Base-by-base conservation (phyloP, 257 asterid species). In the Jacaranda mimosifolia region DNA sequence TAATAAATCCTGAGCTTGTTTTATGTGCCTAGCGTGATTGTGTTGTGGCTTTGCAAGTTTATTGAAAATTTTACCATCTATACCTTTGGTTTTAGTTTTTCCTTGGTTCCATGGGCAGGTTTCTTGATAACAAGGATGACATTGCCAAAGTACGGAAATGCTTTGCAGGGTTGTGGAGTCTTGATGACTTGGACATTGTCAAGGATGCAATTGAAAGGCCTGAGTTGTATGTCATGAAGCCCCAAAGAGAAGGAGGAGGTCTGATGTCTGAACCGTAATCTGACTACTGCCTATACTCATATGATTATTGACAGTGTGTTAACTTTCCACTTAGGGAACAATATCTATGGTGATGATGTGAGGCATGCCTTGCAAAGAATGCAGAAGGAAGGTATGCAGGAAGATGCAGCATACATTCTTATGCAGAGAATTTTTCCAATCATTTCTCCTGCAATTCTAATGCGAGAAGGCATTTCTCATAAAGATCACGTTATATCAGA, bases 161-260 rank as follows among this genome's bases (percentile, higher is more conserved):
- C 88, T 95, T 95, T 89, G 98, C 99, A 13, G 98, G 99, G 40
- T 80, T 95, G 76, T 95, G 99, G 99, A 89, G 97, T 83, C 83
- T 95, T 75, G 97, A 93, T 66, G 96, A 93, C 77, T 67, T 85
- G 3, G 74, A 72, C 73, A 85, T 87, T 15, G 85, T 90, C 55
- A 86, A 86, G 83, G 97, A 89, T 83, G 99, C 99, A 56, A 91
- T 89, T 18, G 89, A 90, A 84, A 89, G 86, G 77, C 97, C 98
- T 12, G 96, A 80, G 75, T 77, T 82, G 49, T 95, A 91, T 76
- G 98, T 95, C 81, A 95, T 95, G 99, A 95, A 93, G 82, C 99
- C 99, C 64, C 99, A 93, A 78, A 87, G 99, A 87, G 99, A 95
- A 89, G 99, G 99, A 83, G 99, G 99, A 91, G 99, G 99, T 95